phyloP scores from a whole-genome alignment of 768 basidiomycete species.

The Russula foetens region DNA sequence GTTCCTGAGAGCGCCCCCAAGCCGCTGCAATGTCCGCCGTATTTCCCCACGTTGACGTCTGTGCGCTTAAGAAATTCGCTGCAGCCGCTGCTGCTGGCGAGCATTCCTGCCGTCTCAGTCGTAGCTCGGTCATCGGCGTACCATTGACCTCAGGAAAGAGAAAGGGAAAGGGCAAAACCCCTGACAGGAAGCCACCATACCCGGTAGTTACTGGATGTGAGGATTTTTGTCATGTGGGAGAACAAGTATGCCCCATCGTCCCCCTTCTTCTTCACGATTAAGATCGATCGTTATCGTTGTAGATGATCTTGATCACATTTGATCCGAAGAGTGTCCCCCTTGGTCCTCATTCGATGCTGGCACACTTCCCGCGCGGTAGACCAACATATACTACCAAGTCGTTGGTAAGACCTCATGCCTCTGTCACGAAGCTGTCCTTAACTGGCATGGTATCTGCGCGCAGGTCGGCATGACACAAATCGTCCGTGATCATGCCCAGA shows the following conservation, averaged over 20 bases:
- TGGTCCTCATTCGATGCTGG: slow-evolving; percentile 26
- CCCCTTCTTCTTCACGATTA: neutral
- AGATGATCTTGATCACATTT: slow-evolving; percentile 28
- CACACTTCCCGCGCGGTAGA: slow-evolving; percentile 28
- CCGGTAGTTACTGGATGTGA: slow-evolving; percentile 22
- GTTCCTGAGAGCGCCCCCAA: neutral
- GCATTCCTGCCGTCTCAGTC: slow-evolving; percentile 17
- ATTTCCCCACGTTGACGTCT: slow-evolving; percentile 27
- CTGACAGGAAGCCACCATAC: slow-evolving; percentile 9
- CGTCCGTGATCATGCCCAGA: slow-evolving; percentile 17
- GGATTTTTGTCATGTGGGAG: slow-evolving; percentile 26
- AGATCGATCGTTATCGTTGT: neutral
- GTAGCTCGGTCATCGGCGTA: slow-evolving; percentile 4
- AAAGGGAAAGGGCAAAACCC: slow-evolving; percentile 13
- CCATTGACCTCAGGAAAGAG: neutral
- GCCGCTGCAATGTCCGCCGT: slow-evolving; percentile 15
- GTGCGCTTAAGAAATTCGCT: slow-evolving; percentile 25
- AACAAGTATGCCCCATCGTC: slow-evolving; percentile 21
- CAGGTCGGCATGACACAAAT: slow-evolving; percentile 28
- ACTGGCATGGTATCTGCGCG: neutral
- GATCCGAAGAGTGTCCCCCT: slow-evolving; percentile 24
- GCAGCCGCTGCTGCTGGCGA: slow-evolving; percentile 22
- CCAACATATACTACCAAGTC: slow-evolving; percentile 25
- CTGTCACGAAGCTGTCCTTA: neutral
- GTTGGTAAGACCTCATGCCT: slow-evolving; percentile 20